Percentiles rank a stretch among this genome's conserved stretches.
Evolutionary conservation across 2,329 filamentous ascomycete species (phyloP).

Genomic region (Endoconidiophora polonica): DNA sequence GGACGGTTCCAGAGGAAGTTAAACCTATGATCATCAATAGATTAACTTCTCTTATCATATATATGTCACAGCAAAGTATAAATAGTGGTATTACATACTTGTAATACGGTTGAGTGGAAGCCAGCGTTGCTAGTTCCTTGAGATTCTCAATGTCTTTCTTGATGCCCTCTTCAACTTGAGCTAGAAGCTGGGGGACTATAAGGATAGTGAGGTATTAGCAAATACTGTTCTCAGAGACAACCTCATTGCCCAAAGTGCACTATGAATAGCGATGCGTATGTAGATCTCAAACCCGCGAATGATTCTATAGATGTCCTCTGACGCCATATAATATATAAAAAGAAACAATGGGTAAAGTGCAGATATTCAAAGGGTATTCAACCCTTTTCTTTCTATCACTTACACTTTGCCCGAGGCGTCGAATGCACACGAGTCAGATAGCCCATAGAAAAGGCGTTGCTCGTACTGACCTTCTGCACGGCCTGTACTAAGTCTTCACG

Average conservation of each 20-base stretch:
- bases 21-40: constrained; percentile 32
- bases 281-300: too few species aligned
- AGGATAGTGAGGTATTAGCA: too few species aligned
- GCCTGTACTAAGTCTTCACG: constrained; percentile 5
- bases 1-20: constrained; percentile 74
- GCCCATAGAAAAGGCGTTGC: constrained; percentile 8
- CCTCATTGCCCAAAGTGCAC: too few species aligned
- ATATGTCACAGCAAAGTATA: not conserved
- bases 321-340: too few species aligned
- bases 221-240: too few species aligned
- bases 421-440: constrained; percentile 49
- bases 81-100: constrained; percentile 37
- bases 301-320: too few species aligned
- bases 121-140: constrained; percentile 50
- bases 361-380: not conserved
- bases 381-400: constrained; percentile 15
- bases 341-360: not conserved
- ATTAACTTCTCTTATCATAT: not conserved
- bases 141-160: constrained; percentile 56
- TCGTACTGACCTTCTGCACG: constrained; percentile 6
- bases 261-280: too few species aligned
- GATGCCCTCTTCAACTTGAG: constrained; percentile 55
- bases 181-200: constrained; percentile 51
- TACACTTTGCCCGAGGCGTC: constrained; percentile 48
- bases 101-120: constrained; percentile 87